Evolutionary conservation across 2,329 filamentous ascomycete genomes (phyloP).

Genomic region (Claviceps spartinae): DNA sequence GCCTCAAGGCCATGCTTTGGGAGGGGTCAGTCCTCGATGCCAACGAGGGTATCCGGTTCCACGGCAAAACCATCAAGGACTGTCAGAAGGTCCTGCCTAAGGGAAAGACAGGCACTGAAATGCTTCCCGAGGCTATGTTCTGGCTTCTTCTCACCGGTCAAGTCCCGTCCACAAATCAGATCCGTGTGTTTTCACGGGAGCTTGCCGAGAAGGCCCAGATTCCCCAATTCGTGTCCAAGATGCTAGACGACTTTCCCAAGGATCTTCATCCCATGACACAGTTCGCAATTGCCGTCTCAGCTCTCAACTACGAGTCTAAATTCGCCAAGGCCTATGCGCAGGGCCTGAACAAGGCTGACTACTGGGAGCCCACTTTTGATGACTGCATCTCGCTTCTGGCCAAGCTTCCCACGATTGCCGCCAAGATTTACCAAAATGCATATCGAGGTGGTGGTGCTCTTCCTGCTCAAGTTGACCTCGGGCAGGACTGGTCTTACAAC

Average conservation of each 20-base stretch:
- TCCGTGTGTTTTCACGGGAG: constrained; percentile 70
- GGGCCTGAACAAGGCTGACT: constrained; percentile 87
- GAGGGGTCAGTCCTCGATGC: constrained; percentile 94
- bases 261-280: constrained; percentile 98
- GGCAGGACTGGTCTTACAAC: constrained; percentile 97
- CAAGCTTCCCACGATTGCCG: constrained; percentile 91
- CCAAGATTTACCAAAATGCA: constrained; percentile 92
- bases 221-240: constrained; percentile 68
- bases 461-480: constrained; percentile 60
- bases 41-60: constrained; percentile 95
- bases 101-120: constrained; percentile 82
- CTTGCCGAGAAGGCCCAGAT: constrained; percentile 76
- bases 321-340: constrained; percentile 90
- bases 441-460: constrained; percentile 64
- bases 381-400: constrained; percentile 87
- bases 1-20: constrained; percentile 97
- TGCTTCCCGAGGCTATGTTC: constrained; percentile 99
- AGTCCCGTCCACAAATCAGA: constrained; percentile 71
- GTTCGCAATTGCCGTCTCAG: constrained; percentile 85
- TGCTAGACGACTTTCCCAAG: constrained; percentile 80
- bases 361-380: constrained; percentile 98
- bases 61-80: constrained; percentile 94
- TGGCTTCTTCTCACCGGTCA: constrained; percentile 93
- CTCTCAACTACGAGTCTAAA: constrained; percentile 86
- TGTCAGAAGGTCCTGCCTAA: constrained; percentile 91